Conservation (phyloP, 23 red algal species). For the Gracilaria caudata region DNA sequence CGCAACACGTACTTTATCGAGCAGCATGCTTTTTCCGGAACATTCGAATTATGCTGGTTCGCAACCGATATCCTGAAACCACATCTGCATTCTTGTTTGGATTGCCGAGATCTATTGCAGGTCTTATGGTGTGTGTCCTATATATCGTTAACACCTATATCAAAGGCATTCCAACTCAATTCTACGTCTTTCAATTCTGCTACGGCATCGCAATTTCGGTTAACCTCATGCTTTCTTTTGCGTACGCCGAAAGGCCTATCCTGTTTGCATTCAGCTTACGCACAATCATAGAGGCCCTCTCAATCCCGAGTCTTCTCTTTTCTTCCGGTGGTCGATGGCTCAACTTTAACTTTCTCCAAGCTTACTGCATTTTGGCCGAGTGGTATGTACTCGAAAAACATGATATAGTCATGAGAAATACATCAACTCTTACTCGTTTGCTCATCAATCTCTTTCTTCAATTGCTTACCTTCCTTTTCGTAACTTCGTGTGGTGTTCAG, state of each 20-base stretch:
- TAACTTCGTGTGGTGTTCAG: conserved; percentile 79
- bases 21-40: conserved; percentile 36
- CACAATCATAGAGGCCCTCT: conserved; percentile 71
- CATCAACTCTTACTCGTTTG: conserved; percentile 62
- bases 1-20: conserved; percentile 5
- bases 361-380: conserved; percentile 71
- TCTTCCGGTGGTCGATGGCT: conserved; percentile 69
- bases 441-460: conserved; percentile 66
- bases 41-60: conserved; percentile 34
- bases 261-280: conserved; percentile 76
- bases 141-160: conserved; percentile 76
- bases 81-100: conserved; percentile 53
- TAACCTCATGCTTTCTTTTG: conserved; percentile 63
- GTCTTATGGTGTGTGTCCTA: conserved; percentile 56
- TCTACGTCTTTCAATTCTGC: conserved; percentile 59
- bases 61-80: conserved; percentile 57
- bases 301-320: conserved; percentile 74
- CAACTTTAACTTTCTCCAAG: conserved; percentile 89
- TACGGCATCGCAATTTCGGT: conserved; percentile 65
- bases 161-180: conserved; percentile 62
- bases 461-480: conserved; percentile 79
- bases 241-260: conserved; percentile 64
- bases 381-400: conserved; percentile 67
- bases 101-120: conserved; percentile 54
- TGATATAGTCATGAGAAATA: conserved; percentile 62